These are phyloP conservation scores for Chrysosporium keratinophilum DNA, from an alignment of 2,329 filamentous ascomycete genomes.

Conservation along the genomic window DNA sequence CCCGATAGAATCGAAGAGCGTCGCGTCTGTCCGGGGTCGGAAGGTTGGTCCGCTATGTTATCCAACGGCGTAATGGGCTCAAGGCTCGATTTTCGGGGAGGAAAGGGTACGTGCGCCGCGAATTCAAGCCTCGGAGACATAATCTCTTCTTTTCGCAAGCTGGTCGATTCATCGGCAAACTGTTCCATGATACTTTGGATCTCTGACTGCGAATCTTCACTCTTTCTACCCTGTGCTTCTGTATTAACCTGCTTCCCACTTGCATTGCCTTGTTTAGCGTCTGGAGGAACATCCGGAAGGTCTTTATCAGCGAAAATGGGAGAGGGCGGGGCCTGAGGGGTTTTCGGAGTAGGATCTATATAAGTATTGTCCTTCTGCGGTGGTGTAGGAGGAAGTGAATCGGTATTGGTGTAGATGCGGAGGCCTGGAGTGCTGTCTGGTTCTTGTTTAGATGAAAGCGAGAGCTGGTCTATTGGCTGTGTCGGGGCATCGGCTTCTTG, in stretches of 20 bases:
- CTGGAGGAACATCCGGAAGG: conserved; percentile 28
- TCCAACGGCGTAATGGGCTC: conserved; percentile 51
- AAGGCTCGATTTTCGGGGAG: conserved; percentile 75
- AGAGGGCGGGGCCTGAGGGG: conserved; percentile 33
- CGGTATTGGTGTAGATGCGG: conserved; percentile 11
- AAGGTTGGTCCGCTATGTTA: conserved; percentile 22
- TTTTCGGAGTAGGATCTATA: conserved; percentile 41
- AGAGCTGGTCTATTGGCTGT: conserved; percentile 7
- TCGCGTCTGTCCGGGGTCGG: conserved; percentile 14
- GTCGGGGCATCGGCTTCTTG: background rate
- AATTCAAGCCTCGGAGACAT: conserved; percentile 84
- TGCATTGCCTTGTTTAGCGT: conserved; percentile 18
- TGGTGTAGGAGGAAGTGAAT: conserved; percentile 35
- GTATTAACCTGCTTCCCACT: conserved; percentile 39
- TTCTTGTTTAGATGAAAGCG: conserved; percentile 8
- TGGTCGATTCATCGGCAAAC: conserved; percentile 64
- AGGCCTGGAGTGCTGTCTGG: conserved; percentile 1
- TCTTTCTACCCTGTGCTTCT: conserved; percentile 52
- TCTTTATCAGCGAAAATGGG: conserved; percentile 34
- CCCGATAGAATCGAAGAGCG: conserved; percentile 9
- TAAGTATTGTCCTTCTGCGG: conserved; percentile 45
- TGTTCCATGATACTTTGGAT: conserved; percentile 98
- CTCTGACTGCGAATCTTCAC: conserved; percentile 63
- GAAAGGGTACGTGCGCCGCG: conserved; percentile 65
- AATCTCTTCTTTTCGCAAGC: conserved; percentile 66